Percentiles rank a stretch among this genome's conserved stretches.
Evolutionary conservation across 495 filamentous ascomycete genomes (phyloP).

Genomic region (Letharia columbiana): DNA sequence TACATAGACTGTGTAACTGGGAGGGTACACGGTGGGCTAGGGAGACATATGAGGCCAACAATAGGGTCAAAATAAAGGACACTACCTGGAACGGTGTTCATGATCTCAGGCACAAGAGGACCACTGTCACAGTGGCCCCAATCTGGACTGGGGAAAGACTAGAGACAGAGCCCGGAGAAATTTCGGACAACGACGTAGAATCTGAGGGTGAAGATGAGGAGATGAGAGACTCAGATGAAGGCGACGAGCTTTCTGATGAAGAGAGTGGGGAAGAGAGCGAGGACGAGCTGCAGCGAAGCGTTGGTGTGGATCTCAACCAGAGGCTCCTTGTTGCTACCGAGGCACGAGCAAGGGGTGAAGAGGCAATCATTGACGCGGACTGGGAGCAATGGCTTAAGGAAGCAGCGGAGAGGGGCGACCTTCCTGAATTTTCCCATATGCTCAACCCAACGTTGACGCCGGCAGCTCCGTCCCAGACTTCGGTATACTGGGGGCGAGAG

Average conservation of each 20-base stretch:
- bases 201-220: constrained; percentile 30
- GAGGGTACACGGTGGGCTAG: constrained; percentile 89
- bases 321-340: constrained; percentile 61
- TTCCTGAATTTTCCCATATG: not conserved
- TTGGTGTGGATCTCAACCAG: constrained; percentile 63
- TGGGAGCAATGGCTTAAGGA: constrained; percentile 86
- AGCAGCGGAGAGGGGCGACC: constrained; percentile 51
- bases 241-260: constrained; percentile 39
- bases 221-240: constrained; percentile 21
- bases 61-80: constrained; percentile 62
- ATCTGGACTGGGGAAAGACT: not conserved
- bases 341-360: constrained; percentile 52
- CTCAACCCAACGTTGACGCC: not conserved
- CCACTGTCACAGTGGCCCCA: constrained; percentile 30
- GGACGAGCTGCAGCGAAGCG: constrained; percentile 61
- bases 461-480: constrained; percentile 1
- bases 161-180: constrained; percentile 6
- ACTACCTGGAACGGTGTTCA: constrained; percentile 65
- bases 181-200: constrained; percentile 31
- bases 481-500: constrained; percentile 12
- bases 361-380: constrained; percentile 63
- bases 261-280: constrained; percentile 57
- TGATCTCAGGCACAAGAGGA: constrained; percentile 30
- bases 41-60: constrained; percentile 72
- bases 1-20: constrained; percentile 75